Base-by-base conservation (phyloP, 2,329 filamentous ascomycete species). In the Talaromyces sp. region DNA sequence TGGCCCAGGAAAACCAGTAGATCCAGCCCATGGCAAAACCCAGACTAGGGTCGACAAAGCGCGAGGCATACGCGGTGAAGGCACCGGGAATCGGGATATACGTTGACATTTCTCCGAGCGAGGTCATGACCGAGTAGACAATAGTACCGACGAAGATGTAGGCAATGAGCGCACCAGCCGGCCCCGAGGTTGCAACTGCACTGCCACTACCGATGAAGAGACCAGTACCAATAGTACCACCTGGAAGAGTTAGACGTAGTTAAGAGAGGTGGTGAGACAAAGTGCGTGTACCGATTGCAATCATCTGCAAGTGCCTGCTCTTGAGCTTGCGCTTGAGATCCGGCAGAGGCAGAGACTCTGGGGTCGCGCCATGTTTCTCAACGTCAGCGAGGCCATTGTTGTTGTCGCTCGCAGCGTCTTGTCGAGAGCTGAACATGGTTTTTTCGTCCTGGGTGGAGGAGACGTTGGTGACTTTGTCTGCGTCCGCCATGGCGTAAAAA, bases 281-380 rank as follows among this genome's bases (percentile, higher is more conserved):
- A n/a, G 14, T 19, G 17, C 19, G 93, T 58, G 89, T 90, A 71
- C 92, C 93, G 68, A 98, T 96, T 27, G 95, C 95, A 81, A 98
- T 98, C 93, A 98, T 98, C 79, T 98, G 93, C 72, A 98, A 73
- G 80, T 99, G 95, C 54, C 92, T 82, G 27, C 88, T 89, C 78
- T 96, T 96, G 68, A 96, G 77, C 77, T 88, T 89, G 70, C 92
- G 83, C 62, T 90, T 86, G 62, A 98, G 82, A 58, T 76, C 71
- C 2, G 74, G 73, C 63, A 88, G 66, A 86, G 86, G 50, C 86
- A 88, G 49, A 86, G 93, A 66, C 77, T 81, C 60, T 74, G 63
- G 73, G 55, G 64, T 63, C 17, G 71, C 72, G 55, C 72, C 69
- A 67, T 75, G 61, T 60, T 77, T 76, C 63, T 77, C 75, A 54